Evolutionary conservation across 352 stramenopile genomes (phyloP), one percentile per base, ranked within the genome.

Genomic region (Phytopythium aichiense): DNA sequence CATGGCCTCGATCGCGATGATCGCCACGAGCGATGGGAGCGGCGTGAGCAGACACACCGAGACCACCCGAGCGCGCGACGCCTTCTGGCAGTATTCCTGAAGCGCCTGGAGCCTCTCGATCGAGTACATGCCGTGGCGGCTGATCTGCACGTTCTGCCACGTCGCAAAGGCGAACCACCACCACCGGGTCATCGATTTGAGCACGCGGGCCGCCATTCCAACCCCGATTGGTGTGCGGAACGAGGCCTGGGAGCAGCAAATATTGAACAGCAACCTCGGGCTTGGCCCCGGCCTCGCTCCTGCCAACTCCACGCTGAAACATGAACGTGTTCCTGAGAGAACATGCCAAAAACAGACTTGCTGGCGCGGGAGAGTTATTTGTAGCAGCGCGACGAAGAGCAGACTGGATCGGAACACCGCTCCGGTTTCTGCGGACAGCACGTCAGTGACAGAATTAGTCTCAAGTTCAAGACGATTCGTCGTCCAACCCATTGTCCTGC

Each of bases 71-170:
- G 65, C 7, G 5, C 61, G 65, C 5, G 68, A 72, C 16, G 65
- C 61, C 4, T 58, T 60, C 30, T 72, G 61, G n/a, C 60, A 73
- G 50, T 79, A 83, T 9, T 61, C 45, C 16, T 81, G 53, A 13
- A 83, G 66, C 13, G 64, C 60, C 53, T 79, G 51, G 13, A 80
- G 40, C 5, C 69, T 58, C 59, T 79, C 72, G 51, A 79, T 59
- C 28, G 74, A 79, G 55, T 84, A 83, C 45, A 69, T 67, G 35
- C 65, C 65, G 18, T 55, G 64, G 31, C 64, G 60, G n/a, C 64
- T 76, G 38, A 80, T 50, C 46, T 83, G 65, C 6, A 63, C 31
- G 16, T 49, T 52, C n/a, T 54, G 40, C 56, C 56, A 61, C 18
- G 45, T 61, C 8, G 40, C 56, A 8, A 42, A 6, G 33, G 25